A percentile compares a stretch with the other conserved stretches of the same genome.
These are phyloP conservation scores for Aspergillus pseudonomiae DNA, from an alignment of 2,329 filamentous ascomycete genomes.

Conservation along the genomic window DNA sequence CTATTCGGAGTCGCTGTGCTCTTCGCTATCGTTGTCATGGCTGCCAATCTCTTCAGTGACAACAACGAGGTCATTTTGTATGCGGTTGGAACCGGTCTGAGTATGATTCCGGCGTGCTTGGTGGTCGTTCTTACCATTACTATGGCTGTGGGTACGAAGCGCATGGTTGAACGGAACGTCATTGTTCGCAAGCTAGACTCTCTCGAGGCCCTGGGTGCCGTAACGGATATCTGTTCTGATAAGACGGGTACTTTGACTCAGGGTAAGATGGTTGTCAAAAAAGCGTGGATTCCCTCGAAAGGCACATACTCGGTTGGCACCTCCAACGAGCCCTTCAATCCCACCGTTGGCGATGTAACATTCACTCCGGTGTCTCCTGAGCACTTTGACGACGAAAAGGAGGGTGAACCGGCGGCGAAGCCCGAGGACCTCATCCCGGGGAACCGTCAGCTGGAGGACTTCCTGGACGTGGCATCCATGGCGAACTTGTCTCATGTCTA, in stretches of 20 bases:
- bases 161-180: conserved; percentile 56
- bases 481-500: conserved; percentile 66
- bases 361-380: conserved; percentile 35
- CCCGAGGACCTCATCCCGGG: conserved; percentile 38
- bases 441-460: conserved; percentile 53
- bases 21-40: conserved; percentile 69
- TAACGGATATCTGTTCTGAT: conserved; percentile 59
- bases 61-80: conserved; percentile 63
- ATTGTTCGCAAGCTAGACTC: conserved; percentile 59
- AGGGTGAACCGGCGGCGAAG: conserved; percentile 28
- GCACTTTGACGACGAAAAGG: conserved; percentile 30
- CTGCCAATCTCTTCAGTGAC: conserved; percentile 58
- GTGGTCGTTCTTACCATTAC: conserved; percentile 68
- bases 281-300: conserved; percentile 59
- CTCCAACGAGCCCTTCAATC: conserved; percentile 59
- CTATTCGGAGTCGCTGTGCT: conserved; percentile 66
- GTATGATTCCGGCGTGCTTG: conserved; percentile 62
- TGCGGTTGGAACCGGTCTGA: conserved; percentile 58
- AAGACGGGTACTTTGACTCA: conserved; percentile 63
- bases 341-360: conserved; percentile 51
- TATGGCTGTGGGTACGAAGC: conserved; percentile 61
- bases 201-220: conserved; percentile 61
- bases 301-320: conserved; percentile 60
- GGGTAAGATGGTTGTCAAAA: conserved; percentile 63
- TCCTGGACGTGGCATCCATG: conserved; percentile 63